Base-by-base conservation (phyloP, 2,329 filamentous ascomycete species). In the Fusarium sp. region DNA sequence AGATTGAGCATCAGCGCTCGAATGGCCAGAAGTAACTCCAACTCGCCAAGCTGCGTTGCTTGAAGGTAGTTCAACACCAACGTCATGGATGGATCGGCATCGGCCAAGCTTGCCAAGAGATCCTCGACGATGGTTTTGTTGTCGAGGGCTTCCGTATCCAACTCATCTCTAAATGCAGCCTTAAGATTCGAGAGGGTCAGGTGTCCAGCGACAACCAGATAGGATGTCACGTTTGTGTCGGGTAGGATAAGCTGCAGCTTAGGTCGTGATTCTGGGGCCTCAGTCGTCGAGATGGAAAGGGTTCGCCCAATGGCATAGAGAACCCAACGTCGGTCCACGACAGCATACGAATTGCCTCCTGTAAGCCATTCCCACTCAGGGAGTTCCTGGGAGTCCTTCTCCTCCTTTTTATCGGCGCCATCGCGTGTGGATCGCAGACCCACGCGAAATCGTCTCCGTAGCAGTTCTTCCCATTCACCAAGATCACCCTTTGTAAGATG, bases 1-100 rank as follows among this genome's bases (percentile, higher is more conserved):
- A 94, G 84, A 69, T 89, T 93, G 45, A 87, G 84, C 81, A 94
- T 90, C 17, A 94, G 81, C 4, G 86, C 79, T 52, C 88, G 85
- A 51, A 94, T 85, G 6, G 88, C 86, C 56, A 89, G 81, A 3
- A 93, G 83, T 8, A 94, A 82, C 74, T 94, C 91, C 5, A 84
- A 79, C 39, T 90, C 82, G 5, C 88, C 87, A 18, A 93, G 83
- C 70, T 88, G 87, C 10, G 90, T 91, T 8, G 85, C 84, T 37
- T 87, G 86, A 9, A 94, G 80, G 59, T 92, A 87, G 55, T 85
- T 85, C 41, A 90, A 83, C 37, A 94, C 82, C 4, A 93, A 80
- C 49, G 89, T 86, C 76, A 93, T 85, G 33, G 88, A 88, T 4
- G 88, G 86, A 70, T 94, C 91, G n/a, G 89, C 82, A 47, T 89